Conservation (phyloP, 768 basidiomycete species). For the Mycena olivaceomarginata region DNA sequence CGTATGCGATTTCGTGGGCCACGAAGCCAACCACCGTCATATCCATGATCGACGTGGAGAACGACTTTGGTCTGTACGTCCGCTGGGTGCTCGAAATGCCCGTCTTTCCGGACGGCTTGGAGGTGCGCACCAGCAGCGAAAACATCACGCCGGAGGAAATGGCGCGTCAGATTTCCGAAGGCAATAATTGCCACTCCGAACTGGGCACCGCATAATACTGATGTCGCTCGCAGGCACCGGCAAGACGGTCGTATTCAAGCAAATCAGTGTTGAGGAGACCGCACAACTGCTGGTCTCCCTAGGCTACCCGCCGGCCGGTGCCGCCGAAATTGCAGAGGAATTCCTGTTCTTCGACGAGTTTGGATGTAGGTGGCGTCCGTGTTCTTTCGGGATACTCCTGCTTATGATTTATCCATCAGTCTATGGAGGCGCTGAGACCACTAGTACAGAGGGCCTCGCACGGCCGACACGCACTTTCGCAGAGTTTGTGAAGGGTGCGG, state of each 20-base stretch:
- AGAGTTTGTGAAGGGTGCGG: constrained; percentile 16
- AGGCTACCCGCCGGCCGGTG: background rate
- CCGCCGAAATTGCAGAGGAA: background rate
- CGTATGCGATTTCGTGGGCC: background rate
- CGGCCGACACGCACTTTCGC: constrained; percentile 8
- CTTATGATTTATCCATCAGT: background rate
- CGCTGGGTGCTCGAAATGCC: background rate
- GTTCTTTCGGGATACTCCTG: too few species aligned
- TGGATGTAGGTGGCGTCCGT: too few species aligned
- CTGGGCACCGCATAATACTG: background rate
- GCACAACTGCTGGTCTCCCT: background rate
- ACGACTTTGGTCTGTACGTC: background rate
- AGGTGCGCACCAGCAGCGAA: background rate
- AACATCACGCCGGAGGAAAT: background rate
- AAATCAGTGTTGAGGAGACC: constrained; percentile 8
- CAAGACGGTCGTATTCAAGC: constrained; percentile 17
- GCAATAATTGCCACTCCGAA: background rate
- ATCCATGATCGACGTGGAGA: background rate
- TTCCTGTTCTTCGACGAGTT: background rate
- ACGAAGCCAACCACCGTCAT: background rate
- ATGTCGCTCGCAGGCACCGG: constrained; percentile 8
- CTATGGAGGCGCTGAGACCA: background rate
- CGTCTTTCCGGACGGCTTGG: background rate
- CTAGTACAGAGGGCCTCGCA: constrained; percentile 6
- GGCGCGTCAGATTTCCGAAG: constrained; percentile 1